Base-by-base conservation (phyloP, 176 grass and related monocot species). In the Puya raimondii region DNA sequence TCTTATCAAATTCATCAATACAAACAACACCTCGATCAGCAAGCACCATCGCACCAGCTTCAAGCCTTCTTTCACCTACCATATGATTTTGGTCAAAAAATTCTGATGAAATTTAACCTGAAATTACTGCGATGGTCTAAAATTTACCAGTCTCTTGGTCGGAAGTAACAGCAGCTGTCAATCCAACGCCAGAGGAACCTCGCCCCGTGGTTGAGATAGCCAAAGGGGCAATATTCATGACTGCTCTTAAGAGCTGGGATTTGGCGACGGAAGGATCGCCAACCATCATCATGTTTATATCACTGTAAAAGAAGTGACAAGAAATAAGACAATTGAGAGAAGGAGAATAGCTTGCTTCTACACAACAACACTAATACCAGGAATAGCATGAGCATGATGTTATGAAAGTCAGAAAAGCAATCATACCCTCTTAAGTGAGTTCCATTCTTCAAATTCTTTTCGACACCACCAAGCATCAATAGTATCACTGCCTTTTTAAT, bases 261-360 rank as follows among this genome's bases (percentile, higher is more conserved):
- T 99, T 99, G 42, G 94, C 94, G 78, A 99, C 94, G 26, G 89
- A 99, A 79, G 94, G 89, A 83, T 99, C 89, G 69, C 94, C 94
- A 25, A 93, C 94, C 89, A 99, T 99, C 94, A 99, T 99, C 94
- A 99, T 99, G 72, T 99, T 99, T 86, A 99, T 88, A 81, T 99
- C 94, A 71, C 94, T 99, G 74, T 29, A 85, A 13, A 58, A 29
- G 26, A 49, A 83, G 10, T 86, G 14, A 80, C 13, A 23, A 64
- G 16, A 21, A 23, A 49, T 26, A 74, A 1, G 2, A 17, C 20
- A 64, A 16, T n/a, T 4, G 10, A 47, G 15, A 58, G 47, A 48
- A 58, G 3, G 14, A n/a, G 50, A 22, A 16, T 50, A 21, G 47
- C 20, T 20, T 18, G 3, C 9, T 20, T 17, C 20, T 23, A 23